Evolutionary conservation across 75 land plant genomes (phyloP), one percentile per base, ranked within the genome.

Genomic region (Isoetes taiwanensis): DNA sequence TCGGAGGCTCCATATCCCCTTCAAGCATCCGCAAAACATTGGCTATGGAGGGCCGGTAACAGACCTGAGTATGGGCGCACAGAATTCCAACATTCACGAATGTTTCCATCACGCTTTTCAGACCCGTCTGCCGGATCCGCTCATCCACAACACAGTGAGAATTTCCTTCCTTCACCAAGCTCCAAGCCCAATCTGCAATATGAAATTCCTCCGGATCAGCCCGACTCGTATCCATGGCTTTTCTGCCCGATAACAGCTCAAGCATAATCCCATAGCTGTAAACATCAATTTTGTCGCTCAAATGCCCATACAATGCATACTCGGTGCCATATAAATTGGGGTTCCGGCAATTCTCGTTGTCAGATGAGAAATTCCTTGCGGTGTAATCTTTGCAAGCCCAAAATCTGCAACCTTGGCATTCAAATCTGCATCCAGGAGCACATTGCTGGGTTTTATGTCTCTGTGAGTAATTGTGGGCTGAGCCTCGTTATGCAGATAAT

Each of bases 361-460:
- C 42, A 30, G 26, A 23, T 32, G 43, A 2, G 35, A 12, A 16
- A 16, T 33, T 39, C 16, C 59, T 30, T 31, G 39, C 11, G 42
- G 31, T 12, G 59, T 30, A 23, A 57, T 19, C 41, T n/a, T 46
- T 0, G 72, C 79, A 28, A 76, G 62, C 17, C 79, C 79, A 38
- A 76, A 76, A 62, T 76, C 79, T 11, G 79, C 79, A 3, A 76
- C 68, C 34, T 76, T 73, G 28, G 79, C 66, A 32, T 56, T 68
- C 9, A 76, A 41, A 32, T 67, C 57, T 37, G 61, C 43, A 19
- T 73, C 76, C 6, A 76, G 71, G 28, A 76, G 66, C 21, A 76
- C 66, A 30, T 76, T 76, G 61, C 70, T 72, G 28, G 60, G 26
- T 53, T 76, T 76, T 32, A 76, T 76, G 63, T 76, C 78, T 52